Evolutionary conservation across 768 basidiomycete species (phyloP).

Genomic region (Tulasnella sp.): DNA sequence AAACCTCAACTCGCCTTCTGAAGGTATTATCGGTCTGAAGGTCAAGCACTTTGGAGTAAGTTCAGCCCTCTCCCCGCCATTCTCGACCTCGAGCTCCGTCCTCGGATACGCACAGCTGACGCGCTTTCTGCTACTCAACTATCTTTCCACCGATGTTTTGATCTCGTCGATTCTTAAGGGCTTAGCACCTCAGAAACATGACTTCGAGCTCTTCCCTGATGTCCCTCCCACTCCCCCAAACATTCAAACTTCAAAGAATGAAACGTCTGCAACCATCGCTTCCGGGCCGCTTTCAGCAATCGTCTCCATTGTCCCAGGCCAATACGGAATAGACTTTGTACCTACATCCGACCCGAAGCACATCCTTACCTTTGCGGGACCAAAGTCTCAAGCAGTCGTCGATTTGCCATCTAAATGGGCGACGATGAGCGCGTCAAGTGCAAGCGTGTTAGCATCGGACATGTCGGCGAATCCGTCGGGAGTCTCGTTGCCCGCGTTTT

Average conservation of each 20-base stretch:
- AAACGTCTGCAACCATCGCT: conserved; percentile 58
- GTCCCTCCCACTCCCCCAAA: conserved; percentile 55
- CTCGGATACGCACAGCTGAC: background rate
- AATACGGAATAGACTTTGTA: conserved; percentile 29
- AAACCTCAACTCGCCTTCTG: conserved; percentile 3
- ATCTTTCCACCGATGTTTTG: background rate
- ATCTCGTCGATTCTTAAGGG: background rate
- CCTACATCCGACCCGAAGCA: conserved; percentile 30
- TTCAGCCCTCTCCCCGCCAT: conserved; percentile 44
- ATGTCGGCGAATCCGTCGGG: conserved; percentile 56
- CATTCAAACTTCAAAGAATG: conserved; percentile 45
- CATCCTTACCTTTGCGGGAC: conserved; percentile 37
- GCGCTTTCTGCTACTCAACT: background rate
- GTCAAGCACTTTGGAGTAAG: conserved; percentile 22
- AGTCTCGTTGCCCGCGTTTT: conserved; percentile 49
- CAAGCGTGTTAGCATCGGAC: conserved; percentile 60
- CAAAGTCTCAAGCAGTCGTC: conserved; percentile 42
- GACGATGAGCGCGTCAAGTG: conserved; percentile 47
- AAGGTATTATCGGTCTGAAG: conserved; percentile 13
- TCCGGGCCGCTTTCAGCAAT: conserved; percentile 64
- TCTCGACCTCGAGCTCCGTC: conserved; percentile 44
- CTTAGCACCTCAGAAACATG: background rate
- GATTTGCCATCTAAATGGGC: conserved; percentile 43
- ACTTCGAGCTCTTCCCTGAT: conserved; percentile 59
- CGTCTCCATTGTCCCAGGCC: conserved; percentile 41